Evolutionary conservation across 2,329 filamentous ascomycete species (phyloP).

Genomic region (Fusarium verrucosum): DNA sequence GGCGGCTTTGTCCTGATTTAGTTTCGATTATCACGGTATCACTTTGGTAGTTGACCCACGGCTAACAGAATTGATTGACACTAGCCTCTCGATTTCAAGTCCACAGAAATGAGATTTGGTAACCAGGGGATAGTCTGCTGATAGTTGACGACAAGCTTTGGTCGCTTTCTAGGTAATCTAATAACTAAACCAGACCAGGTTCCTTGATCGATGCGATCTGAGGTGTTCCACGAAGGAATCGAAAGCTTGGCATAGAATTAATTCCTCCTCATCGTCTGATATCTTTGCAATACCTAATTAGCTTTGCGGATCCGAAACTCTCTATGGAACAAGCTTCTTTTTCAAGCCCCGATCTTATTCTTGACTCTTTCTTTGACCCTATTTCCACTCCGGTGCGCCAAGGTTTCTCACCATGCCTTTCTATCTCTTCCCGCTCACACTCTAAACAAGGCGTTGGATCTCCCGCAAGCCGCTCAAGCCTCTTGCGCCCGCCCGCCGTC

Average conservation of each 20-base stretch:
- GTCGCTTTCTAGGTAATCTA: background rate
- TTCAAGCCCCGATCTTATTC: background rate
- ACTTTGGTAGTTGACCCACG: constrained; percentile 14
- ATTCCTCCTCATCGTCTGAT: background rate
- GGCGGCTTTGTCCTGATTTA: constrained; percentile 4
- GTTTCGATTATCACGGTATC: too few relatives aligned
- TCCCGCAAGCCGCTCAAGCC: constrained; percentile 26
- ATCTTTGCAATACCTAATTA: background rate
- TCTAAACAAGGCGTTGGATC: constrained; percentile 9
- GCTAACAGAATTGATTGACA: background rate
- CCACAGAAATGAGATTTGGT: constrained; percentile 15
- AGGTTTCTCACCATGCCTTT: constrained; percentile 3
- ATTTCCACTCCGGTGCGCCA: constrained; percentile 9
- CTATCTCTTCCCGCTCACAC: constrained; percentile 9
- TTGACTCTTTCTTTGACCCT: background rate
- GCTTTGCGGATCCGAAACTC: background rate
- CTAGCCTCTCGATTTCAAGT: constrained; percentile 14
- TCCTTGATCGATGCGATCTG: constrained; percentile 18
- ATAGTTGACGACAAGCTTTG: constrained; percentile 29
- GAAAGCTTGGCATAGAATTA: constrained; percentile 20
- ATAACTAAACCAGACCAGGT: constrained; percentile 4
- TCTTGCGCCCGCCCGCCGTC: constrained; percentile 3
- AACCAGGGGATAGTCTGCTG: constrained; percentile 2
- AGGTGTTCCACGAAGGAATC: constrained; percentile 9
- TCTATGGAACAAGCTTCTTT: constrained; percentile 6